Percentiles rank a stretch among this genome's conserved stretches.
phyloP scores from a whole-genome alignment of 352 stramenopile species.

The Globisporangium irregulare region DNA sequence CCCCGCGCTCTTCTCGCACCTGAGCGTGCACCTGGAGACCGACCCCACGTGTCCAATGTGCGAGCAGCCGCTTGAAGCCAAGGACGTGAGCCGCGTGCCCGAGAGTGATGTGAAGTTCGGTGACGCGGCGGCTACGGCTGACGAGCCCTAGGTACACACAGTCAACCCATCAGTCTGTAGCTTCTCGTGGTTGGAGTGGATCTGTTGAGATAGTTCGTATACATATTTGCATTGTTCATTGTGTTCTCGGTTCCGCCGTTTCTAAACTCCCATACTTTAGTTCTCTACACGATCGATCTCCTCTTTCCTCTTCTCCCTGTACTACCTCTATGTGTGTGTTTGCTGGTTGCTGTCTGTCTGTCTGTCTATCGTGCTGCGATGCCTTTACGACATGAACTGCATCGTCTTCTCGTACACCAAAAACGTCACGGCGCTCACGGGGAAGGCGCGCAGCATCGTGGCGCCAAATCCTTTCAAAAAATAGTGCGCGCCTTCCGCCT shows the following conservation, averaged over 20 bases:
- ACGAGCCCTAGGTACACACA: conserved; percentile 5
- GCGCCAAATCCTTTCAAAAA: conserved; percentile 83
- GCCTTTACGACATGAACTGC: conserved; percentile 62
- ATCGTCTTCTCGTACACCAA: conserved; percentile 85
- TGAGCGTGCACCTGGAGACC: conserved; percentile 71
- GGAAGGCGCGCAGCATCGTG: conserved; percentile 79
- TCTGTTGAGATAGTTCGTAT: conserved; percentile 2
- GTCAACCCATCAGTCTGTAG: neutral
- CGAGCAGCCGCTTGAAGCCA: conserved; percentile 42
- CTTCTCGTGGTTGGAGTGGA: conserved; percentile 1
- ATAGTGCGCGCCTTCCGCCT: conserved; percentile 51
- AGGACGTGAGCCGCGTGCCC: conserved; percentile 31
- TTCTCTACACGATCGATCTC: conserved; percentile 1
- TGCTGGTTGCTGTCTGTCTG: neutral
- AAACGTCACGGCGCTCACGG: conserved; percentile 83
- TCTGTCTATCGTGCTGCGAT: neutral
- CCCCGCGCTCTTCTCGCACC: conserved; percentile 88
- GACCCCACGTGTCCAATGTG: conserved; percentile 79
- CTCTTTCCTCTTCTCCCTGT: neutral
- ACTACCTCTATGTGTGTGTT: conserved; percentile 4
- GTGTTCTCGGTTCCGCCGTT: neutral
- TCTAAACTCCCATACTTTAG: conserved; percentile 1
- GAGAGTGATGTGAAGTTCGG: conserved; percentile 47
- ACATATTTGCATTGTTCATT: conserved; percentile 11
- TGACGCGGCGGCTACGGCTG: conserved; percentile 15